Base-by-base conservation (phyloP, 768 basidiomycete species). In the Hemileccinum impolitum region DNA sequence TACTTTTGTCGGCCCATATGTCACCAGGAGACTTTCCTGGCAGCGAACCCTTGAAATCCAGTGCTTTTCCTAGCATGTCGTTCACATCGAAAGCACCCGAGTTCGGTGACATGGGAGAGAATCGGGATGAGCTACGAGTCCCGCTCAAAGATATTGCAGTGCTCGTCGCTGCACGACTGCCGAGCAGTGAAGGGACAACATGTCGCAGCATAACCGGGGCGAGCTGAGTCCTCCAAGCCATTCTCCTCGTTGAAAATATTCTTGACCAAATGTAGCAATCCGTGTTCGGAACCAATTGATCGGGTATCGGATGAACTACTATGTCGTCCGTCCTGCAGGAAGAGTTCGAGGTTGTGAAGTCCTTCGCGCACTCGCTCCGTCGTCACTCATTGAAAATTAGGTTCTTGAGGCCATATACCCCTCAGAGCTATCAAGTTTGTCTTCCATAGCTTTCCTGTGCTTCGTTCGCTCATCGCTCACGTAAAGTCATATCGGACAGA, bases 351-450 rank as follows among this genome's bases (percentile, higher is more conserved):
- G 93, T 94, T 60, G 55, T 47, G 21, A 51, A 52, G 47, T 55
- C 38, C 37, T 49, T 50, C 45, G 37, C 47, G 48, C 35, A 41
- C 39, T 18, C 37, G 26, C 25, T 39, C 42, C 47, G 36, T 35
- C 45, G 26, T 54, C 41, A 43, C 56, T 46, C 53, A 53, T 45
- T 44, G 19, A 43, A 51, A 50, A 26, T 17, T 60, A 95, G 88
- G 93, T 96, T 23, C 79, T 97, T 57, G 93, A 95, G 72, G 86
- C 92, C 3, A 98, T 98, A 67, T 98, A 95, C 68, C 92, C 95
- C 5, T 86, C 90, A 56, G 95, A 98, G 69, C 74, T 96, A 50
- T 79, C 86, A 62, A 88, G 94, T 96, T 73, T 64, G 93, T 88
- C 55, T 58, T 60, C 57, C 60, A 63, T 61, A 63, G 60, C 52